Conservation (phyloP, 371 early-diverging fungal genomes). For the Rhizopus delemar region DNA sequence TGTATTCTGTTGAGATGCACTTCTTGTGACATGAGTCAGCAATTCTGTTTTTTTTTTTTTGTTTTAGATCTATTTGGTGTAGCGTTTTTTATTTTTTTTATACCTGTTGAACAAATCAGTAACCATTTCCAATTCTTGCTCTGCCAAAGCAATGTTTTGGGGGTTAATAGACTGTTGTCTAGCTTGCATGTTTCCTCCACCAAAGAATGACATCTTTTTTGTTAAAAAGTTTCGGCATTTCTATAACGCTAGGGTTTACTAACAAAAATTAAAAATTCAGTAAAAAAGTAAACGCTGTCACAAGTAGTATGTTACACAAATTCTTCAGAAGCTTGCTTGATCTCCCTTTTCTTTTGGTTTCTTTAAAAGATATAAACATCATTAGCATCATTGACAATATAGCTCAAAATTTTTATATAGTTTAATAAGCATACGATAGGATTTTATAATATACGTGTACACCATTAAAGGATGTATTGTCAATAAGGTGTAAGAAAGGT, state of each 20-base stretch:
- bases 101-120: slow-evolving; percentile 82
- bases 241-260: neutral
- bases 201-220: slow-evolving; percentile 51
- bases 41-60: neutral
- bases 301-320: neutral
- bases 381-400: too few species aligned
- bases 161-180: slow-evolving; percentile 63
- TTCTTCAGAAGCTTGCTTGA: too few species aligned
- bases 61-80: neutral
- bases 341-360: too few species aligned
- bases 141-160: slow-evolving; percentile 79
- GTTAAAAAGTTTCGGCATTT: neutral
- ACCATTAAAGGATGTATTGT: too few species aligned
- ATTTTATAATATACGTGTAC: too few species aligned
- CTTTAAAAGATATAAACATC: too few species aligned
- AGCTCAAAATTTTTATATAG: too few species aligned
- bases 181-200: slow-evolving; percentile 29
- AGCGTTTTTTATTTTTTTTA: slow-evolving; percentile 9
- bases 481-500: too few species aligned
- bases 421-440: too few species aligned
- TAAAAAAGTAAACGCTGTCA: slow-evolving; percentile 5
- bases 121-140: slow-evolving; percentile 84
- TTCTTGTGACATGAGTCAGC: slow-evolving; percentile 79
- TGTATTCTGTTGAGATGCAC: slow-evolving; percentile 79
- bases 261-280: neutral